Evolutionary conservation across 2,329 filamentous ascomycete genomes (phyloP).

Genomic region (Fusarium protoensiforme): DNA sequence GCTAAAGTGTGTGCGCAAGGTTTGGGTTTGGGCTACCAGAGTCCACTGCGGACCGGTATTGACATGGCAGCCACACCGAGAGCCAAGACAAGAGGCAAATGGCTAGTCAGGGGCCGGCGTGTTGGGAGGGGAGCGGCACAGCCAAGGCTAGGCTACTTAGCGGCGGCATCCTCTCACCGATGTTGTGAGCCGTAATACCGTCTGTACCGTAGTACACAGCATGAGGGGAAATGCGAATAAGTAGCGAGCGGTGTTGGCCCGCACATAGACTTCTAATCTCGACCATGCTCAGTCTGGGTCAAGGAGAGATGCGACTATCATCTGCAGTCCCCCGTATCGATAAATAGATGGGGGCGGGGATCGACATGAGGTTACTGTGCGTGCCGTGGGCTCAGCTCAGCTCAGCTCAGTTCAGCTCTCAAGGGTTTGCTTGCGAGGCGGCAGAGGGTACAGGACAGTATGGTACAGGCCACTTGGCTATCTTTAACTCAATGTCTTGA

Average conservation of each 20-base stretch:
- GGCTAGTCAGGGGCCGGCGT: slow-evolving; percentile 18
- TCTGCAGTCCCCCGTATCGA: slow-evolving; percentile 6
- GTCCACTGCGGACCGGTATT: slow-evolving; percentile 3
- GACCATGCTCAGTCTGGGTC: background rate
- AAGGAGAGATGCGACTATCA: slow-evolving; percentile 30
- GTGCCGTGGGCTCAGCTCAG: background rate
- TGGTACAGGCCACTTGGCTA: slow-evolving; percentile 26
- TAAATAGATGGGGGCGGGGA: slow-evolving; percentile 23
- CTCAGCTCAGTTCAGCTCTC: background rate
- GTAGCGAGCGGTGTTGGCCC: slow-evolving; percentile 12
- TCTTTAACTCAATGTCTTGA: slow-evolving; percentile 22
- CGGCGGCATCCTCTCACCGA: slow-evolving; percentile 9
- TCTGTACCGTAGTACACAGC: slow-evolving; percentile 6
- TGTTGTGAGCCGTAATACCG: slow-evolving; percentile 2
- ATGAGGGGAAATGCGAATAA: slow-evolving; percentile 3
- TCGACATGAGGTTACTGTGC: slow-evolving; percentile 13
- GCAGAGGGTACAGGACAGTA: slow-evolving; percentile 1
- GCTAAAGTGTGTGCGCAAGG: slow-evolving; percentile 16
- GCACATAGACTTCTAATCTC: slow-evolving; percentile 5
- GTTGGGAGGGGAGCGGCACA: slow-evolving; percentile 33
- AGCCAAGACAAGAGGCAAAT: slow-evolving; percentile 1
- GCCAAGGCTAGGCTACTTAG: slow-evolving; percentile 1
- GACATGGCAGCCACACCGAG: slow-evolving; percentile 6
- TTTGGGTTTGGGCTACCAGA: slow-evolving; percentile 2
- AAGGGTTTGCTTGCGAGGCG: background rate